phyloP scores from a whole-genome alignment of 805 yeast species.

The Candida golubevii region DNA sequence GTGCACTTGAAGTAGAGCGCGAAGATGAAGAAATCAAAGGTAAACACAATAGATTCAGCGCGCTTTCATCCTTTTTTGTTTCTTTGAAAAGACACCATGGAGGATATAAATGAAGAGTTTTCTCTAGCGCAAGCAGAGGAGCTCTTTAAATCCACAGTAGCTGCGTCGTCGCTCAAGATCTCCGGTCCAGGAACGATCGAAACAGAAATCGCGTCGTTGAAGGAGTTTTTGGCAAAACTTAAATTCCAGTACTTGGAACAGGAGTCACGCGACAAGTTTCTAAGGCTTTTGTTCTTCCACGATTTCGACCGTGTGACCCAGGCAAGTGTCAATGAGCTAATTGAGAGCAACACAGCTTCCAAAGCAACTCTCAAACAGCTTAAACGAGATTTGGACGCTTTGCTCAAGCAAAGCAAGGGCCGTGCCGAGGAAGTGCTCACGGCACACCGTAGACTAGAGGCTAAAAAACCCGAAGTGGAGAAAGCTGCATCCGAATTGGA shows the following conservation, averaged over 20 bases:
- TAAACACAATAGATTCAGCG: no score
- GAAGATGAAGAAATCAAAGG: no score
- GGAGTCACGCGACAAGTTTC: constrained; percentile 65
- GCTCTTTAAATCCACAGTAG: constrained; percentile 6
- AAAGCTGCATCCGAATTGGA: constrained; percentile 22
- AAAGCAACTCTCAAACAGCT: constrained; percentile 24
- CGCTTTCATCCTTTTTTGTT: no score
- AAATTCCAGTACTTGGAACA: constrained; percentile 67
- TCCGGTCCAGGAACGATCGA: constrained; percentile 12
- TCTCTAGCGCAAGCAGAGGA: constrained; percentile 11
- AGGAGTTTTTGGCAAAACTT: constrained; percentile 47
- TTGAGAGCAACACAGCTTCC: constrained; percentile 18
- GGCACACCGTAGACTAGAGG: constrained; percentile 22
- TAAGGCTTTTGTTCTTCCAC: constrained; percentile 43
- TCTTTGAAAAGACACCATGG: not conserved
- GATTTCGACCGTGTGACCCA: constrained; percentile 28
- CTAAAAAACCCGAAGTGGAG: constrained; percentile 24
- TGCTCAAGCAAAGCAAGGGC: constrained; percentile 27
- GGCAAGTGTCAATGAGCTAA: constrained; percentile 29
- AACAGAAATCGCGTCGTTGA: constrained; percentile 33
- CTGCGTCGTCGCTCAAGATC: constrained; percentile 4
- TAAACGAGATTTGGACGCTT: constrained; percentile 23
- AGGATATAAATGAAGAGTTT: not conserved
- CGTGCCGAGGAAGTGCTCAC: constrained; percentile 25
- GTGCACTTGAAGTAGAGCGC: no score